A percentile compares a stretch with the other conserved stretches of the same genome.
Evolutionary conservation across 208 protist genomes (phyloP).

Genomic region (Wallacemonas sp.): DNA sequence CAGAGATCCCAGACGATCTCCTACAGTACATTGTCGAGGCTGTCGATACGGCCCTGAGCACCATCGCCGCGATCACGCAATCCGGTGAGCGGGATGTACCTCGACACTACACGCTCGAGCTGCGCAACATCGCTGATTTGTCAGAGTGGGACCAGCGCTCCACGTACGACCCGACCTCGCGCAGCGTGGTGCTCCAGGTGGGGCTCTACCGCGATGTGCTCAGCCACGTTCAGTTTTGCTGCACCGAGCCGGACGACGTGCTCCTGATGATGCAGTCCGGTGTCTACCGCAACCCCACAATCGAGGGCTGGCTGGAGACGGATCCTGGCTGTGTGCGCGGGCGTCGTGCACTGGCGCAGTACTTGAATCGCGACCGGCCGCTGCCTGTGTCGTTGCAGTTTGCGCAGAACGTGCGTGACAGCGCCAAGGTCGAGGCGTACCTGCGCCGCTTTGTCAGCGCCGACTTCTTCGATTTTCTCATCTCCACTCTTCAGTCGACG

Average conservation of each 20-base stretch:
- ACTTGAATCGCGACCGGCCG: conserved; percentile 2
- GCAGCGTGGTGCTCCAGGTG: conserved; percentile 59
- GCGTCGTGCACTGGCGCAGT: neutral
- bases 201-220: conserved; percentile 46
- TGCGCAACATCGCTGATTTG: conserved; percentile 20
- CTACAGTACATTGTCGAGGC: conserved; percentile 84
- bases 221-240: conserved; percentile 53
- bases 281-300: conserved; percentile 82
- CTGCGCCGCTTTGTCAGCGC: conserved; percentile 62
- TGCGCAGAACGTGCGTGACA: conserved; percentile 54
- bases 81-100: conserved; percentile 44
- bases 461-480: conserved; percentile 45
- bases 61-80: conserved; percentile 51
- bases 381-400: conserved; percentile 75
- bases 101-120: conserved; percentile 57
- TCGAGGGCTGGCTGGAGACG: conserved; percentile 81
- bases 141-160: conserved; percentile 6
- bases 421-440: conserved; percentile 62
- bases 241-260: conserved; percentile 58
- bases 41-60: conserved; percentile 63
- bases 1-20: conserved; percentile 61
- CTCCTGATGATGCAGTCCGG: conserved; percentile 67
- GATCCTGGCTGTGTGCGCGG: conserved; percentile 43
- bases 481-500: conserved; percentile 31
- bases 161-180: conserved; percentile 67